phyloP scores from a whole-genome alignment of 2,329 filamentous ascomycete species.

The Hypoxylon sp. region DNA sequence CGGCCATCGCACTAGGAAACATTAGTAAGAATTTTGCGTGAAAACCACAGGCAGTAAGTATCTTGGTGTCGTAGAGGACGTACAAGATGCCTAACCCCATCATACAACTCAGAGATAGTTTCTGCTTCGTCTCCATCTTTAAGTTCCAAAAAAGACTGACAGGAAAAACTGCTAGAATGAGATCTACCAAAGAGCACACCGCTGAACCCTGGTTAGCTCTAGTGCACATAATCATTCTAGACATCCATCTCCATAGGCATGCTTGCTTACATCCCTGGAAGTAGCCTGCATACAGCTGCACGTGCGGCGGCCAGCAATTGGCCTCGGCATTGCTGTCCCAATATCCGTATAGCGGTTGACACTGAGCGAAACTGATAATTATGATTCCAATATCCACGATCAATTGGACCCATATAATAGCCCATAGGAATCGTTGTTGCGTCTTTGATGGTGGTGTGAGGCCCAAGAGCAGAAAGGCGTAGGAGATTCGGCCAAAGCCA shows the following conservation, averaged over 20 bases:
- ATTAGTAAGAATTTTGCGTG: not conserved
- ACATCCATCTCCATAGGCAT: not conserved
- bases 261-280: constrained; percentile 41
- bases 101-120: constrained; percentile 28
- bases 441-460: constrained; percentile 23
- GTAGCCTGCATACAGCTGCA: constrained; percentile 38
- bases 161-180: constrained; percentile 38
- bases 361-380: constrained; percentile 39
- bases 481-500: constrained; percentile 41
- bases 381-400: constrained; percentile 35
- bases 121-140: constrained; percentile 39
- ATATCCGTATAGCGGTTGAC: constrained; percentile 33
- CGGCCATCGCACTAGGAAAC: constrained; percentile 33
- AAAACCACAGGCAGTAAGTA: not conserved
- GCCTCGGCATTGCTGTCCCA: constrained; percentile 32
- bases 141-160: constrained; percentile 41
- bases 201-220: constrained; percentile 5
- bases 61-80: not conserved
- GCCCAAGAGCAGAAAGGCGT: constrained; percentile 35
- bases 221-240: not conserved
- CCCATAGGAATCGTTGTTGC: constrained; percentile 37
- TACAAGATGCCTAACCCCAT: constrained; percentile 42
- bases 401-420: constrained; percentile 40
- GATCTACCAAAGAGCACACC: constrained; percentile 40
- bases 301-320: constrained; percentile 30